phyloP scores from a whole-genome alignment of 192 early-diverging fungal genomes.

The Backusella mclennaniae region DNA sequence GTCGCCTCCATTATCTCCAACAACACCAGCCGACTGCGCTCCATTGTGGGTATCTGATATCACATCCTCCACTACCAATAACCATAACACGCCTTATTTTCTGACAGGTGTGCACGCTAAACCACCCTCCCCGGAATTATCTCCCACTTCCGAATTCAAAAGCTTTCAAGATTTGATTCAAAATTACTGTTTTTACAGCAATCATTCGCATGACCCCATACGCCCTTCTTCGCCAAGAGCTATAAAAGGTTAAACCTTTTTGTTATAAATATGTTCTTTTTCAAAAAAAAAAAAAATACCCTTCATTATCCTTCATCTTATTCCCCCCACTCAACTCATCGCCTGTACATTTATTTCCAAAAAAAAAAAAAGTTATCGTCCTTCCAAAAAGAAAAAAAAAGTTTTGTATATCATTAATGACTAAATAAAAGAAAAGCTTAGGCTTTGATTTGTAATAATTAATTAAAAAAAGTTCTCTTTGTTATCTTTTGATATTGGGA shows the following conservation, averaged over 20 bases:
- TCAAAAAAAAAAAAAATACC: background rate
- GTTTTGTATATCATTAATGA: conserved; percentile 1
- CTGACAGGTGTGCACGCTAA: background rate
- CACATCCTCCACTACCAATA: background rate
- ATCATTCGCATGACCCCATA: background rate
- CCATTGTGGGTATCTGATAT: background rate
- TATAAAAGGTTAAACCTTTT: background rate
- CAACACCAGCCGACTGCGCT: background rate
- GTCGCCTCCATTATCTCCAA: conserved; percentile 12
- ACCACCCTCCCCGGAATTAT: background rate
- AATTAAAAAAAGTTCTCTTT: background rate
- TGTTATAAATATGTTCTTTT: background rate
- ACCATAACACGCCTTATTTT: background rate
- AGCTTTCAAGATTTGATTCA: conserved; percentile 5
- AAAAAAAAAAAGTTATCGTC: background rate
- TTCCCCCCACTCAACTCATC: background rate
- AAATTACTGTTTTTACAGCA: conserved; percentile 8
- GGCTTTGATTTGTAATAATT: background rate
- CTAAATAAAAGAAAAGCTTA: background rate
- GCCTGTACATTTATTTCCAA: background rate
- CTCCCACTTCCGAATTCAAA: background rate
- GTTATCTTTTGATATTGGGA: background rate
- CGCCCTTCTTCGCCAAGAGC: conserved; percentile 1
- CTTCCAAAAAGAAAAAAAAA: background rate
- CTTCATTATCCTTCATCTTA: background rate